Base-by-base conservation (phyloP, 305 asterid genomes). In the Fraxinus sp. region DNA sequence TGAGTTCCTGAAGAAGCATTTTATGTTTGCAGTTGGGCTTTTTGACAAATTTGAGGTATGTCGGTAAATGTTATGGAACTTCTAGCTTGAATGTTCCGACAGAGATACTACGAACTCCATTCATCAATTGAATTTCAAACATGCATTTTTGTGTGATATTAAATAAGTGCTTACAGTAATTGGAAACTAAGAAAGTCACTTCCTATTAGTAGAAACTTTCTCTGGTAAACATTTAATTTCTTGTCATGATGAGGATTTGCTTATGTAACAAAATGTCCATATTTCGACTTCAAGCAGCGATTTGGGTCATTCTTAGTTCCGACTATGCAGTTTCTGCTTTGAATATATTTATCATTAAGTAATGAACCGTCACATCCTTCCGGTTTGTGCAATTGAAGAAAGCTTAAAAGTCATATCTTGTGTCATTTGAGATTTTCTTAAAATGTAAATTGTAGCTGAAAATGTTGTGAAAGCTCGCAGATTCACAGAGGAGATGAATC, bases 11-110 rank as follows among this genome's bases (percentile, higher is more conserved):
- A 91, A 91, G 90, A 92, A 93, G 87, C 91, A 94, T 35, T 37
- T 89, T 28, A 83, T 78, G 41, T 94, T 89, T 87, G 94, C 93
- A 49, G 91, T 94, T 82, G 99, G 97, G 77, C 81, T 92, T 16
- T 93, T 96, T 79, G 90, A 90, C 57, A 86, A 90, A 24, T 91
- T 91, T 85, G 97, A 93, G 99, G 99, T 96, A 84, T 49, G 88
- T 87, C 41, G 0, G 13, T 33, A 32, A 24, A 14, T 52, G 26
- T 77, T 70, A 9, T 57, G 32, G 64, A 33, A 5, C 35, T 32
- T 80, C 78, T 75, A 30, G 30, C 84, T 77, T 8, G 79, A 62
- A 36, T 75, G 68, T 70, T 22, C 26, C 24, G 66, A 77, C 1
- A n/a, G 57, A 36, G 16, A 22, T 66, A 72, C 49, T 41, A 77